Base-by-base conservation (phyloP, 768 basidiomycete species). In the Lactarius evosmus region DNA sequence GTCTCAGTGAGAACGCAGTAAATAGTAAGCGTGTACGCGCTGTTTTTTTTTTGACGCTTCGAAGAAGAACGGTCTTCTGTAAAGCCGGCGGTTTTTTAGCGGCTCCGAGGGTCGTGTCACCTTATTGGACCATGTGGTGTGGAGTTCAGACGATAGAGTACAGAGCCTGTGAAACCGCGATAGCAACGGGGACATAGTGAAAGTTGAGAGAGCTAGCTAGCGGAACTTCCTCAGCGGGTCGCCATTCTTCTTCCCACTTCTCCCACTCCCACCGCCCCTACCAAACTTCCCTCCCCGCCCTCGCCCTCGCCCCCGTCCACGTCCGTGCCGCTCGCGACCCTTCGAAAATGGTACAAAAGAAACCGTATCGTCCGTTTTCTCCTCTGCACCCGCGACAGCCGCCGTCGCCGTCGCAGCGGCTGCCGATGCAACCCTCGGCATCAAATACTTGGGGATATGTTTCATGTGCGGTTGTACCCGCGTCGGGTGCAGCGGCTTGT, bases 401-500 rank as follows among this genome's bases (percentile, higher is more conserved):
- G 72, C 71, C 9, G 78, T 81, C 12, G 77, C 55, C 3, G 88
- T 85, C 8, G 88, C n/a, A n/a, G n/a, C n/a, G n/a, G n/a, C n/a
- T n/a, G n/a, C 78, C 27, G 46, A 49, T 49, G 87, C 85, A 54
- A 92, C 88, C 32, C 85, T 85, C 2, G 96, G 95, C 66, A 97
- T 79, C 30, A 98, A 80, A 72, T 99, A 99, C 60, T 87, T 88
- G 1, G 96, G 97, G 5, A 98, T 86, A 74, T 95, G 91, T 74
- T 96, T 98, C 86, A 98, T 91, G 73, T 98, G 95, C 1, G 93
- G 77, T 72, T 97, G 95, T 12, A 95, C 80, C 52, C 95, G 82
- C 30, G 89, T 88, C 0, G 95, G 94, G 70, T 96, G 93, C 5
- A 98, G 79, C 6, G 95, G 91, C 69, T 94, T 93, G 75, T 99